These are phyloP conservation scores for Apophysomyces ossiformis DNA, from an alignment of 371 early-diverging fungal genomes.

Conservation along the genomic window DNA sequence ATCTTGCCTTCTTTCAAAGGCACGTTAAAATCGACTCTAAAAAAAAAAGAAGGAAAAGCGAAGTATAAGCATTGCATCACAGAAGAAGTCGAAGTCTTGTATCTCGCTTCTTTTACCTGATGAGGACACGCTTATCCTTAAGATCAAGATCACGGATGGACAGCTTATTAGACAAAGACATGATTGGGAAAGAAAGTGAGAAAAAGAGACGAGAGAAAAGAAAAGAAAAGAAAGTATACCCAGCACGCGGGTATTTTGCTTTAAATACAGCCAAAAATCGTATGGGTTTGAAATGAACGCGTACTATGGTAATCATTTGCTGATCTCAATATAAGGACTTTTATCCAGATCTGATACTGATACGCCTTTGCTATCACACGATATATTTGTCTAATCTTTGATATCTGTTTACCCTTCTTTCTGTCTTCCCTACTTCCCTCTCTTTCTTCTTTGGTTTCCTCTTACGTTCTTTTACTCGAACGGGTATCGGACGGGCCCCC, in stretches of 20 bases:
- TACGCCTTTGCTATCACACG: not conserved
- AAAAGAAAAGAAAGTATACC: constrained; percentile 9
- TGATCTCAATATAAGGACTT: not conserved
- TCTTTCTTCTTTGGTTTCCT: not conserved
- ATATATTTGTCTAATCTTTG: constrained; percentile 1
- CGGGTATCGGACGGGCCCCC: constrained; percentile 2
- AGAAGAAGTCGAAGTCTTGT: not conserved
- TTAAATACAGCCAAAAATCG: constrained; percentile 4
- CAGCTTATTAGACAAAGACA: constrained; percentile 77
- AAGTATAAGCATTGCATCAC: not conserved
- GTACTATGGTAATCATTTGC: not conserved
- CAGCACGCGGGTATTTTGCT: not conserved
- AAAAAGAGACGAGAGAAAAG: constrained; percentile 18
- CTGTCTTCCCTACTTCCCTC: not conserved
- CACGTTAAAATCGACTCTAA: constrained; percentile 99
- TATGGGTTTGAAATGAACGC: constrained; percentile 5
- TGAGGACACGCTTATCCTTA: constrained; percentile 89
- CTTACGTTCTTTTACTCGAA: not conserved
- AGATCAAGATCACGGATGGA: constrained; percentile 87
- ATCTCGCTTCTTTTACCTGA: constrained; percentile 68
- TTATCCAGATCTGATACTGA: not conserved
- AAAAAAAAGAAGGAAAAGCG: not conserved
- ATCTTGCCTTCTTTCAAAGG: constrained; percentile 92
- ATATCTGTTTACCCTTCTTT: not conserved
- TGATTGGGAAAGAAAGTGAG: constrained; percentile 17